Conservation (phyloP, 768 basidiomycete genomes). For the Kwoniella newhampshirensis region DNA sequence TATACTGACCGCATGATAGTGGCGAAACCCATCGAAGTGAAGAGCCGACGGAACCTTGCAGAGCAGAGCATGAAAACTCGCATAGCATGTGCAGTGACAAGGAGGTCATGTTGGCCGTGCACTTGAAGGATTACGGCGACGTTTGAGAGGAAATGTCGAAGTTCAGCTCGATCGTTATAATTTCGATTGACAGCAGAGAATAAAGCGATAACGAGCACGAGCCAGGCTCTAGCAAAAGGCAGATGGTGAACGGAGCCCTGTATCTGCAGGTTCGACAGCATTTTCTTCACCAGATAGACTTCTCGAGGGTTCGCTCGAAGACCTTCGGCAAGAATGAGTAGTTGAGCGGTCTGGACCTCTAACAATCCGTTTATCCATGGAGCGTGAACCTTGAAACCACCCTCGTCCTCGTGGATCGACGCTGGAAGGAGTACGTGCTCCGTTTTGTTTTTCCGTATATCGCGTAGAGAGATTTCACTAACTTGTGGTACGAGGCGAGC, state of each 20-base stretch:
- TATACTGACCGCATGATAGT: conserved; percentile 32
- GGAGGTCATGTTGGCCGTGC: conserved; percentile 27
- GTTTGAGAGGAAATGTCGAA: conserved; percentile 38
- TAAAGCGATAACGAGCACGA: conserved; percentile 30
- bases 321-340: conserved; percentile 27
- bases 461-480: conserved; percentile 35
- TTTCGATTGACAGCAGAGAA: conserved; percentile 39
- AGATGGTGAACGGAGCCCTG: conserved; percentile 27
- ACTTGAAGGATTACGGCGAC: conserved; percentile 28
- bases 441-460: conserved; percentile 41
- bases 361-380: conserved; percentile 37
- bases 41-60: conserved; percentile 41
- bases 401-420: conserved; percentile 46
- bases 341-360: conserved; percentile 40
- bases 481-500: conserved; percentile 21
- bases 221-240: conserved; percentile 39
- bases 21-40: conserved; percentile 36
- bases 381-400: conserved; percentile 39
- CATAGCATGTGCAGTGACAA: conserved; percentile 35
- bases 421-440: conserved; percentile 43
- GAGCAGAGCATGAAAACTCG: conserved; percentile 44
- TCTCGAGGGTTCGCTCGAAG: conserved; percentile 41
- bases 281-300: conserved; percentile 42
- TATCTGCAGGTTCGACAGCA: conserved; percentile 45
- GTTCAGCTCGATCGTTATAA: conserved; percentile 45